These are phyloP conservation scores for Cryphonectria parasitica DNA, from an alignment of 2,329 filamentous ascomycete genomes.

Conservation along the genomic window DNA sequence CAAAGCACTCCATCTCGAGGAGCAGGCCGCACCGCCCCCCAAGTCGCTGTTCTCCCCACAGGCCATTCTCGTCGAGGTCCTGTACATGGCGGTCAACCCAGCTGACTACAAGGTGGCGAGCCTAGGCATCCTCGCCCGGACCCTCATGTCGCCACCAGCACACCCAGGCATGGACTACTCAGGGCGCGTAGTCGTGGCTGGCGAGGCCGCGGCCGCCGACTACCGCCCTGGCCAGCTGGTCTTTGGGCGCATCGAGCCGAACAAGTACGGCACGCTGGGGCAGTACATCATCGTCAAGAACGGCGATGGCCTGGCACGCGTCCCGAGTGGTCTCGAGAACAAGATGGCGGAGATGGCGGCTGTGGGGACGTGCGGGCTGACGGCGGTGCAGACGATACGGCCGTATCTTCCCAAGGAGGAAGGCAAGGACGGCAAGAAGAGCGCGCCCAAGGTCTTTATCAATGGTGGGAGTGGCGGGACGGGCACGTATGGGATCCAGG, in stretches of 20 bases:
- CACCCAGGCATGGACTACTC: constrained; percentile 56
- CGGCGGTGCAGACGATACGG: constrained; percentile 53
- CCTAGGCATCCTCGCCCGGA: constrained; percentile 44
- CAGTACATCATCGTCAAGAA: constrained; percentile 43
- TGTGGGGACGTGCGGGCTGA: constrained; percentile 50
- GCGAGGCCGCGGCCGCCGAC: constrained; percentile 34
- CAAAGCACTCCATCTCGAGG: constrained; percentile 54
- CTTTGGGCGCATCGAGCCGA: constrained; percentile 43
- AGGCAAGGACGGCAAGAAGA: constrained; percentile 27
- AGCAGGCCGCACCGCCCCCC: constrained; percentile 46
- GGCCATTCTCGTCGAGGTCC: constrained; percentile 59
- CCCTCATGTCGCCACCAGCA: constrained; percentile 46
- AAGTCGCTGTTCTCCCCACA: constrained; percentile 41
- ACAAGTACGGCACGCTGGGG: constrained; percentile 39
- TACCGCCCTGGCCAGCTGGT: constrained; percentile 48
- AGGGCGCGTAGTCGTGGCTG: constrained; percentile 46
- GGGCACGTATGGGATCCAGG: constrained; percentile 64
- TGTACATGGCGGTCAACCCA: constrained; percentile 60
- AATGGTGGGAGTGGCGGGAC: constrained; percentile 68
- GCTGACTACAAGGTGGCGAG: constrained; percentile 68
- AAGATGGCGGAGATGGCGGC: constrained; percentile 45
- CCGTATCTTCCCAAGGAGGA: constrained; percentile 40
- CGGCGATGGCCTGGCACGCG: constrained; percentile 37
- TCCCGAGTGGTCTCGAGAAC: constrained; percentile 48
- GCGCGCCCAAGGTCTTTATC: constrained; percentile 58